Percentiles rank a stretch among this genome's conserved stretches.
Evolutionary conservation across 1,284 basidiomycete genomes (phyloP).

Genomic region (Trichosporon asahii): DNA sequence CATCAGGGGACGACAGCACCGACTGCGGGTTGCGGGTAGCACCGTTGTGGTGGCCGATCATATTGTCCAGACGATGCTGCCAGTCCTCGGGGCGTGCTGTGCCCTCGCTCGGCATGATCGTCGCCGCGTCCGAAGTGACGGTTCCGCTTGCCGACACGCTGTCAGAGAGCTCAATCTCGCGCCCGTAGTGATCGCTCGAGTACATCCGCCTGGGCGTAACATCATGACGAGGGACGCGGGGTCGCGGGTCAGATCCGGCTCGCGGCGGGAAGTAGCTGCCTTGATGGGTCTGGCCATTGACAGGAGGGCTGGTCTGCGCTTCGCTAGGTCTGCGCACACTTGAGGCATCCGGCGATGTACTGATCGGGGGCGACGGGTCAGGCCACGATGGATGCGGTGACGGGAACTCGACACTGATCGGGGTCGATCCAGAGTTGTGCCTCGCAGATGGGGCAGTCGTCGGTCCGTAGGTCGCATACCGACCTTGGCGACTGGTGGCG

Average conservation of each 20-base stretch:
- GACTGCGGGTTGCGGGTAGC: not conserved
- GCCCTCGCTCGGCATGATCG: constrained; percentile 26
- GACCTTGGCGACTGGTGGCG: not conserved
- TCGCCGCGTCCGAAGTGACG: constrained; percentile 34
- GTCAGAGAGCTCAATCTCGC: not conserved
- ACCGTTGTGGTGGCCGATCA: constrained; percentile 23
- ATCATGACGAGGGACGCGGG: not conserved
- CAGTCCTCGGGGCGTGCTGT: constrained; percentile 38
- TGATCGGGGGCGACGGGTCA: not conserved
- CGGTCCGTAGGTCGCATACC: not conserved
- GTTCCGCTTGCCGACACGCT: constrained; percentile 6
- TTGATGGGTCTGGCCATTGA: not conserved
- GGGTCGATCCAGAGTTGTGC: not conserved
- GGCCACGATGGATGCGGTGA: constrained; percentile 26
- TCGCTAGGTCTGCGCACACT: constrained; percentile 3
- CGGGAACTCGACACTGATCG: constrained; percentile 5
- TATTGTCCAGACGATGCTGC: constrained; percentile 28
- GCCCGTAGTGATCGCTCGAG: not conserved
- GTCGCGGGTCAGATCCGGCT: not conserved
- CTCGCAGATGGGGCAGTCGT: not conserved
- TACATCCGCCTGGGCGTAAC: not conserved
- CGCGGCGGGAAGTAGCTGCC: not conserved
- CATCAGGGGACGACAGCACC: constrained; percentile 28
- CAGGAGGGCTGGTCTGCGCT: not conserved
- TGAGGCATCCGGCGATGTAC: not conserved